phyloP scores from a whole-genome alignment of 305 asterid genomes.

The Ruellia speciosa region DNA sequence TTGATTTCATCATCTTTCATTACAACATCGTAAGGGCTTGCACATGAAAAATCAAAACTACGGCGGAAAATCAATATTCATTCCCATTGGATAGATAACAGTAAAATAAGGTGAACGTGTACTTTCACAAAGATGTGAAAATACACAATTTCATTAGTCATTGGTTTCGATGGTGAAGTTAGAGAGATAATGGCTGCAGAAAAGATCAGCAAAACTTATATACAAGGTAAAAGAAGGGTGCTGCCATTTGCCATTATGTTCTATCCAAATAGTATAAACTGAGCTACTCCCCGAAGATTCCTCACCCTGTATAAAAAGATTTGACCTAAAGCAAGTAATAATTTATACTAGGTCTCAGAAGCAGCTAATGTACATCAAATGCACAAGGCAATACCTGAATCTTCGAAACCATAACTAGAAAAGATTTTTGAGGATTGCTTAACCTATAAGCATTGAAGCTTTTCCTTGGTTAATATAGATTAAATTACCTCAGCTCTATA shows the following conservation, averaged over 20 bases:
- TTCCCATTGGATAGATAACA: too few species aligned
- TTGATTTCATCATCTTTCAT: not conserved
- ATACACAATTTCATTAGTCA: not conserved
- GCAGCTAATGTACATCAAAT: not conserved
- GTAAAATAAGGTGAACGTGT: too few species aligned
- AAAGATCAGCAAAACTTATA: not conserved
- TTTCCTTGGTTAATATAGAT: conserved; percentile 3
- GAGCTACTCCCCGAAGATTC: too few species aligned
- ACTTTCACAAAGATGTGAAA: not conserved
- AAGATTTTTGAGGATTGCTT: conserved; percentile 7
- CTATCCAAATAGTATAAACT: too few species aligned
- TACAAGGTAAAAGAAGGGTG: not conserved
- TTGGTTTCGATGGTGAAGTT: too few species aligned
- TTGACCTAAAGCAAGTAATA: not conserved
- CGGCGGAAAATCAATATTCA: too few species aligned
- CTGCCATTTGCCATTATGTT: too few species aligned
- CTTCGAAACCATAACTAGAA: conserved; percentile 5
- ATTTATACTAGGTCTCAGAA: too few species aligned
- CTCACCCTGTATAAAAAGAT: too few species aligned
- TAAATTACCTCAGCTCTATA: conserved; percentile 85
- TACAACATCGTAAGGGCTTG: not conserved
- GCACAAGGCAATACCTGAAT: not conserved
- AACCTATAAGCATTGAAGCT: conserved; percentile 8
- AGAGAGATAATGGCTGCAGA: not conserved
- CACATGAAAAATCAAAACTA: not conserved